Conservation (phyloP, 257 asterid species). For the Asclepias syriaca region DNA sequence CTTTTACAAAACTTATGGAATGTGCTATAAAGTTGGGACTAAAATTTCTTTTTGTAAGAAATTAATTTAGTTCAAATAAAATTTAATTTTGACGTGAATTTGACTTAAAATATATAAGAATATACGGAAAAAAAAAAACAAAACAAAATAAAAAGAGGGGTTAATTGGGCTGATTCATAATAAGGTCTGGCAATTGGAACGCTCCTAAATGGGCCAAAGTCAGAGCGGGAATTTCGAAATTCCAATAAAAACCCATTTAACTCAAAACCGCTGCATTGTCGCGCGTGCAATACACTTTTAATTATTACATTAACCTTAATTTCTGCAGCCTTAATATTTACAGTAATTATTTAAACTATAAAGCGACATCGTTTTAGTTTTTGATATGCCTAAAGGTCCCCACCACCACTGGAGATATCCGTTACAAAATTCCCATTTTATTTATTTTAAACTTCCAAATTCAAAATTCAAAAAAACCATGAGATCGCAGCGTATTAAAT, state of each 20-base stretch:
- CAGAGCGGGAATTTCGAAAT: not conserved
- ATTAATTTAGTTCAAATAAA: no score
- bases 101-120: no score
- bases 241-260: not conserved
- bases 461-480: constrained; percentile 37
- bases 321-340: not conserved
- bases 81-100: no score
- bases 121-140: no score
- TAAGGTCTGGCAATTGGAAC: not conserved
- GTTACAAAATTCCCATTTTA: constrained; percentile 32
- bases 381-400: not conserved
- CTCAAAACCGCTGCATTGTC: no score
- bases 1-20: no score
- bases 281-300: constrained; percentile 15
- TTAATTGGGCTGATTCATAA: no score
- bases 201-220: constrained; percentile 1
- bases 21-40: no score
- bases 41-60: no score
- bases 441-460: constrained; percentile 27
- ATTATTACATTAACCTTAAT: not conserved
- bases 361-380: constrained; percentile 20
- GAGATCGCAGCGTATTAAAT: constrained; percentile 3
- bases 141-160: no score
- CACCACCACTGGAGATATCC: constrained; percentile 37
- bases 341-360: not conserved